phyloP scores from a whole-genome alignment of 2,329 filamentous ascomycete species.

The Hysterium pulicare region DNA sequence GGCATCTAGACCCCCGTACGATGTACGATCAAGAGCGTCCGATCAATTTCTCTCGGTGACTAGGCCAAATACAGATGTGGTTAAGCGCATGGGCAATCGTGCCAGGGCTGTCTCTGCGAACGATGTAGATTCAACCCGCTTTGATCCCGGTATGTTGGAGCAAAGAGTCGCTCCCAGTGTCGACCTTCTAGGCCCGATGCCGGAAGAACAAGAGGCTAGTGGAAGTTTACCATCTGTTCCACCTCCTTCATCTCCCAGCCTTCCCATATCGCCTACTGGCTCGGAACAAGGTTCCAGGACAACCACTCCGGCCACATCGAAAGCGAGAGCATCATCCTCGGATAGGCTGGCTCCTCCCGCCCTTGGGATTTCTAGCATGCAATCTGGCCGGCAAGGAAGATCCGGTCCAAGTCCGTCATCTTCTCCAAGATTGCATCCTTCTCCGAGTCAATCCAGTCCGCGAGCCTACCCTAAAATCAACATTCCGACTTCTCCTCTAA shows the following conservation, averaged over 20 bases:
- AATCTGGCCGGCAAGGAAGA: slow-evolving; percentile 16
- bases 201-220: slow-evolving; percentile 19
- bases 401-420: slow-evolving; percentile 21
- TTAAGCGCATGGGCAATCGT: slow-evolving; percentile 24
- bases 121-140: slow-evolving; percentile 47
- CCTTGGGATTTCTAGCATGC: slow-evolving; percentile 20
- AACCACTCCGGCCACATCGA: slow-evolving; percentile 24
- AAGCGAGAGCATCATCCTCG: slow-evolving; percentile 16
- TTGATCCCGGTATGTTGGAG: slow-evolving; percentile 40
- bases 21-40: slow-evolving; percentile 18
- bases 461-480: slow-evolving; percentile 38
- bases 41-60: slow-evolving; percentile 18
- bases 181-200: slow-evolving; percentile 33
- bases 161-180: slow-evolving; percentile 30
- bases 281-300: slow-evolving; percentile 27
- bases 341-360: slow-evolving; percentile 39
- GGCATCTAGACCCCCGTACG: slow-evolving; percentile 36
- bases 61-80: slow-evolving; percentile 29
- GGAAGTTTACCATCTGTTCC: slow-evolving; percentile 9
- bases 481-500: slow-evolving; percentile 45
- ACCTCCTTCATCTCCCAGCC: slow-evolving; percentile 33
- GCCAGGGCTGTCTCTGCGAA: slow-evolving; percentile 59
- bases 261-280: slow-evolving; percentile 39
- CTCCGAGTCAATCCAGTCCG: slow-evolving; percentile 20
- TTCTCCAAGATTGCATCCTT: slow-evolving; percentile 25